These are phyloP conservation scores for Orbilia brochopaga DNA, from an alignment of 2,329 filamentous ascomycete genomes.

Conservation along the genomic window DNA sequence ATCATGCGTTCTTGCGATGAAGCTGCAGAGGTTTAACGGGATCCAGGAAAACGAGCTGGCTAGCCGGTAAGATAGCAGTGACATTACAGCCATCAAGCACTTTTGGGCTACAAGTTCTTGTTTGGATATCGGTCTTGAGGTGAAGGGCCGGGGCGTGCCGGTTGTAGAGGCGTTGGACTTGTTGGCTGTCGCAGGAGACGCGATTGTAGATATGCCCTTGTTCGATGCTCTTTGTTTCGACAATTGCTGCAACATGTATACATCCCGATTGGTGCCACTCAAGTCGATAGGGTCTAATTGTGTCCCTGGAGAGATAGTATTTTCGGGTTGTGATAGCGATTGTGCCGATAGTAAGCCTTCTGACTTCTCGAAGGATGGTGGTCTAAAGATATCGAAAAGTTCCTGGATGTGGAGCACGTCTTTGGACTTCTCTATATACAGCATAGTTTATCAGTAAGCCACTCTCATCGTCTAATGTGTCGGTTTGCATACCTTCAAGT, in stretches of 20 bases:
- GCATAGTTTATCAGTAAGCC: conserved; percentile 5
- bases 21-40: conserved; percentile 44
- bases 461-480: not conserved
- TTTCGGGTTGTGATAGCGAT: conserved; percentile 19
- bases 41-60: conserved; percentile 40
- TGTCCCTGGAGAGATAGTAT: conserved; percentile 22
- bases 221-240: conserved; percentile 38
- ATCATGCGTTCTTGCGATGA: conserved; percentile 17
- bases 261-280: conserved; percentile 45
- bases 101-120: conserved; percentile 38
- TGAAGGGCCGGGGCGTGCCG: conserved; percentile 16
- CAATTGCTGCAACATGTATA: conserved; percentile 43
- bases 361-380: conserved; percentile 8
- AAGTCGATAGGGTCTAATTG: conserved; percentile 46
- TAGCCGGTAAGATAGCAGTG: conserved; percentile 41
- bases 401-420: conserved; percentile 34
- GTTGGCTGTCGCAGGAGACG: conserved; percentile 28
- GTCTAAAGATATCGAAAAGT: conserved; percentile 34
- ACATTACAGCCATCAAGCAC: conserved; percentile 35
- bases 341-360: conserved; percentile 31
- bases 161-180: conserved; percentile 26
- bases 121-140: conserved; percentile 24
- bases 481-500: conserved; percentile 28
- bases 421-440: conserved; percentile 28
- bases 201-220: conserved; percentile 16